These are phyloP conservation scores for Ciborinia camelliae DNA, from an alignment of 2,329 filamentous ascomycete species.

Conservation along the genomic window DNA sequence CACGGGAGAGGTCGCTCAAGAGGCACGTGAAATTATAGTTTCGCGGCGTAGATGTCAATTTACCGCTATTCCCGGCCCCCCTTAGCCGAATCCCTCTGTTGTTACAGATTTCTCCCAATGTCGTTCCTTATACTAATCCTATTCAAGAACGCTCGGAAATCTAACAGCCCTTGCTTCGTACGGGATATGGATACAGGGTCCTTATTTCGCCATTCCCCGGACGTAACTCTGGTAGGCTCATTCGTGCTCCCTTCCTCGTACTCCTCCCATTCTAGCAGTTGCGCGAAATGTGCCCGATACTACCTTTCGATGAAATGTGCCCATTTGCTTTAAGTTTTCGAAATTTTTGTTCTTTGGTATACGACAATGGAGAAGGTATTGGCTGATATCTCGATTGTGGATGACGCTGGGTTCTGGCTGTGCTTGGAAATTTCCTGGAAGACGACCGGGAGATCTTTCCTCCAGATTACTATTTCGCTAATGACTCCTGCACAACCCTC, in stretches of 20 bases:
- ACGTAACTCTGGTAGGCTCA: not conserved
- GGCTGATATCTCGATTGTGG: not conserved
- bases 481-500: not conserved
- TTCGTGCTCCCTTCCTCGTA: slow-evolving; percentile 6
- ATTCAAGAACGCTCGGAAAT: not conserved
- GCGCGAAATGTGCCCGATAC: not conserved
- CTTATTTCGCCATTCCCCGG: not conserved
- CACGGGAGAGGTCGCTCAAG: not conserved
- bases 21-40: slow-evolving; percentile 9
- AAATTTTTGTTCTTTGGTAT: not conserved
- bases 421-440: not conserved
- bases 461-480: slow-evolving; percentile 9
- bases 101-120: not conserved
- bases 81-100: not conserved
- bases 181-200: not conserved
- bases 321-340: not conserved
- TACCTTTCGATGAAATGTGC: not conserved
- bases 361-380: not conserved
- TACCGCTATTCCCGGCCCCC: not conserved
- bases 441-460: not conserved
- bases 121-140: not conserved
- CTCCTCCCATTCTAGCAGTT: slow-evolving; percentile 5
- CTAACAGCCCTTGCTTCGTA: not conserved
- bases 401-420: not conserved
- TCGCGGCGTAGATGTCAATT: slow-evolving; percentile 7